Base-by-base conservation (phyloP, 768 basidiomycete genomes). In the Leccinum disarticulatum region DNA sequence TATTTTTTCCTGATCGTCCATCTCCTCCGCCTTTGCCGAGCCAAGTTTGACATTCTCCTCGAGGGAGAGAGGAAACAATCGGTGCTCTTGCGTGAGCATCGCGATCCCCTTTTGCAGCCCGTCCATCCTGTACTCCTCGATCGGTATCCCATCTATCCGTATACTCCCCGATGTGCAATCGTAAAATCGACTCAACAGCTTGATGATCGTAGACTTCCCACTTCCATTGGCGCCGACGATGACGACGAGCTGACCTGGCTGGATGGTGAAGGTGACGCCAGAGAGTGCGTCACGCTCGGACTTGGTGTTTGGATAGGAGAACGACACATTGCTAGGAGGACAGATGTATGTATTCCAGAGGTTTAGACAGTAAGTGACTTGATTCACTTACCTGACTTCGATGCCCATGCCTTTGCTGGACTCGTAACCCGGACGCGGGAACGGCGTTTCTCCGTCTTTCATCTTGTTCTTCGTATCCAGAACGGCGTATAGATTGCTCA, bases 301-400 rank as follows among this genome's bases (percentile, higher is more conserved):
- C 17, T 65, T 62, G 52, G 70, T 72, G 25, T 76, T 79, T 0
- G 84, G 83, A 61, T 87, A 87, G 9, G 73, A 66, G 57, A 87
- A 87, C 0, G 73, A 72, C 0, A 87, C 77, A 52, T 84, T 65
- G n/a, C 86, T 87, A 43, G 41, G n/a, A 41, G 9, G 31, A 31
- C 10, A 1, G 4, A 31, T 31, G 31, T 31, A 31, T 31, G 10
- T 11, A 31, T 31, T 31, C 31, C 31, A 31, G 31, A 31, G 10
- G 9, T 31, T 31, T 31, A 10, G 10, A 31, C 31, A 11, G 31
- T 3, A 11, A 31, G 22, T 8, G 9, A 19, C n/a, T n/a, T 4
- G 9, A 35, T 33, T 36, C 6, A 3, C 62, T 10, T 51, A 72
- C 70, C 52, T 56, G 4, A 70, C 28, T 57, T 70, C 66, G 28